Conservation (phyloP, 2,329 filamentous ascomycete genomes). For the Talaromyces pinophilus region DNA sequence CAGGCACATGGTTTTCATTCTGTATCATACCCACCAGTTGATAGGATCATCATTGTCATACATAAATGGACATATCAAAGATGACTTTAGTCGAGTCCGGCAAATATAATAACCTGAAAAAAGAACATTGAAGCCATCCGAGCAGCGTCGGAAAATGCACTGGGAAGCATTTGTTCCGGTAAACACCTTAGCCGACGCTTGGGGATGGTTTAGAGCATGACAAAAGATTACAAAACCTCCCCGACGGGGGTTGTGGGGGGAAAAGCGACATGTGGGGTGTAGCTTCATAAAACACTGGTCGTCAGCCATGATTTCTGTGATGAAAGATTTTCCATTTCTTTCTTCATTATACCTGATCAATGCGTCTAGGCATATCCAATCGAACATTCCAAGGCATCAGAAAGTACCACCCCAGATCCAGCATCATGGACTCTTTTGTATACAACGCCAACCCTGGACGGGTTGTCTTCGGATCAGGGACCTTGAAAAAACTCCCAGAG, state of each 20-base stretch:
- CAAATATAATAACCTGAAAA: neutral
- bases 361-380: neutral
- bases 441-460: conserved; percentile 57
- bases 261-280: neutral
- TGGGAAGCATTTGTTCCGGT: neutral
- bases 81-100: neutral
- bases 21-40: neutral
- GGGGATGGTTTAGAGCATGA: neutral
- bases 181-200: neutral
- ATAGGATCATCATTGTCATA: neutral
- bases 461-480: conserved; percentile 60
- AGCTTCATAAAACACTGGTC: neutral
- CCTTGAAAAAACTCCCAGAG: conserved; percentile 51
- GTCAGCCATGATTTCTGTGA: neutral
- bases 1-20: neutral
- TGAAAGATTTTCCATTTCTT: neutral
- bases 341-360: neutral
- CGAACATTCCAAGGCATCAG: neutral
- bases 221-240: conserved; percentile 13
- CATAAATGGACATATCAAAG: neutral
- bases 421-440: conserved; percentile 56
- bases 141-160: neutral
- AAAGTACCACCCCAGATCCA: neutral
- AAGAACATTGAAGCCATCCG: neutral
- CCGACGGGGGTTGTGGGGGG: conserved; percentile 5